These are phyloP conservation scores for Aureobasidium sp. DNA, from an alignment of 2,329 filamentous ascomycete species.

Conservation along the genomic window DNA sequence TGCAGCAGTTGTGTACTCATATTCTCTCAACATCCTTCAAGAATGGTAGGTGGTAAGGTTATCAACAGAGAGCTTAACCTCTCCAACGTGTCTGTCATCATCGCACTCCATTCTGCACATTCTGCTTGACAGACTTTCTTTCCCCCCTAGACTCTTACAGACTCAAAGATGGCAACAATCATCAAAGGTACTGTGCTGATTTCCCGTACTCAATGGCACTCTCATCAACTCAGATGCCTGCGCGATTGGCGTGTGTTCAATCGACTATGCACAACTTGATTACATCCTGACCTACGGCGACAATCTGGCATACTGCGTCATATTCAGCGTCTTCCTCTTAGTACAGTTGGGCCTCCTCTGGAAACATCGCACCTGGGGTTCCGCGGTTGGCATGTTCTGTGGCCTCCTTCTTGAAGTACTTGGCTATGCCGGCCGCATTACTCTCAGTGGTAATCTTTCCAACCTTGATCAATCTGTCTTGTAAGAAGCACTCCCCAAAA, in stretches of 20 bases:
- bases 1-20: background rate
- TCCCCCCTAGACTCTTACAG: background rate
- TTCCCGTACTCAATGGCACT: conserved; percentile 6
- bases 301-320: conserved; percentile 44
- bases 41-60: background rate
- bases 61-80: background rate
- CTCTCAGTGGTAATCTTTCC: conserved; percentile 47
- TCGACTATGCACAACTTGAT: conserved; percentile 35
- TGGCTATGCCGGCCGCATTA: conserved; percentile 48
- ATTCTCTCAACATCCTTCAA: background rate
- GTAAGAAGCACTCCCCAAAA: conserved; percentile 24
- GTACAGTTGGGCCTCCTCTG: conserved; percentile 42
- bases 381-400: conserved; percentile 40
- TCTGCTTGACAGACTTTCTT: background rate
- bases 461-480: conserved; percentile 40
- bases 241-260: conserved; percentile 23
- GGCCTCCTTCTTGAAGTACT: conserved; percentile 44
- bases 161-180: background rate
- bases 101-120: background rate
- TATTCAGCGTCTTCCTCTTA: conserved; percentile 42
- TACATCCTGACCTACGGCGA: conserved; percentile 45
- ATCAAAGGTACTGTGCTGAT: conserved; percentile 1
- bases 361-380: conserved; percentile 48
- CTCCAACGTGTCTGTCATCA: background rate
- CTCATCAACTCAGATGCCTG: conserved; percentile 14